Evolutionary conservation across 129 eudicot species (phyloP).

Genomic region (Centaurea solstitialis): DNA sequence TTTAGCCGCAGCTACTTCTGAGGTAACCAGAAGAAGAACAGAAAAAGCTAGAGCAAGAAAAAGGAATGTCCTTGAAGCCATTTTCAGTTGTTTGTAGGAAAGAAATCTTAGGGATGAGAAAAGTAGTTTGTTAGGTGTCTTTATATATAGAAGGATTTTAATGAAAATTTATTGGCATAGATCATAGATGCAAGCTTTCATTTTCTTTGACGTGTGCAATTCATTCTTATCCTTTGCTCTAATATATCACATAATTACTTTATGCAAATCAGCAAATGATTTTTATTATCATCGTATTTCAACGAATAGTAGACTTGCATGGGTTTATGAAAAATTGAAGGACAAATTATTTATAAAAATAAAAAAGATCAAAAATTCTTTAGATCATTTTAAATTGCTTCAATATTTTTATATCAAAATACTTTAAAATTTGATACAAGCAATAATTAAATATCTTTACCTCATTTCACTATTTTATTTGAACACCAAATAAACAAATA

Average conservation of each 20-base stretch:
- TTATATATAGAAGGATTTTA: slow-evolving; percentile 22
- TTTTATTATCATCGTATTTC: too few relatives aligned
- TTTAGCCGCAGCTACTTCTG: slow-evolving; percentile 21
- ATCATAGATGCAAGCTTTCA: not conserved
- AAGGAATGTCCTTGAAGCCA: slow-evolving; percentile 9
- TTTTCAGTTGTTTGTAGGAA: too few relatives aligned
- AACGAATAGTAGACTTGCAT: not conserved
- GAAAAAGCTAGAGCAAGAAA: slow-evolving; percentile 29
- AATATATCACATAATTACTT: not conserved
- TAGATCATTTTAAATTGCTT: too few relatives aligned
- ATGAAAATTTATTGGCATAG: not conserved
- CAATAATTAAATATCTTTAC: too few relatives aligned
- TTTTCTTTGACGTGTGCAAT: not conserved
- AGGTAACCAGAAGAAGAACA: slow-evolving; percentile 30
- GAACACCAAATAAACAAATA: too few relatives aligned
- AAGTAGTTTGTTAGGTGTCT: not conserved
- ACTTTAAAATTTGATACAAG: too few relatives aligned
- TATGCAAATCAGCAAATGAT: not conserved
- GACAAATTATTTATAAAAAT: too few relatives aligned
- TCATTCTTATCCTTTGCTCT: not conserved
- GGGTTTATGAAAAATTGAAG: not conserved
- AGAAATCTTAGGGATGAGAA: slow-evolving; percentile 16
- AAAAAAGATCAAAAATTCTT: too few relatives aligned
- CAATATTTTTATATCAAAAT: too few relatives aligned
- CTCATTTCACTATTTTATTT: too few relatives aligned